These are phyloP conservation scores for Neodidymelliopsis sp. DNA, from an alignment of 2,329 filamentous ascomycete genomes.

Conservation along the genomic window DNA sequence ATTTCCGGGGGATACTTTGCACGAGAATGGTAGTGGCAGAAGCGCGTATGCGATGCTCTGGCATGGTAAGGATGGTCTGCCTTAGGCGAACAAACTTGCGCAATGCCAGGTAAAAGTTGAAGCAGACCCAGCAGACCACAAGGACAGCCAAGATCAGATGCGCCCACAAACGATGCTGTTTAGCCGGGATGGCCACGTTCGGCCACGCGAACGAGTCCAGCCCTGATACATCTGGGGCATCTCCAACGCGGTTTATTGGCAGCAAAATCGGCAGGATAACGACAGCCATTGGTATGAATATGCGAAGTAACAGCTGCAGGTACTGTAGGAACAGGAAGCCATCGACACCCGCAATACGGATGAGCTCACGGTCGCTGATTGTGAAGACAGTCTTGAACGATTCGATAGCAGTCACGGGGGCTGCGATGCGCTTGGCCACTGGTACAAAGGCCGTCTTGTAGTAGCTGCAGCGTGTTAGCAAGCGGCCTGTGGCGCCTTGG, in stretches of 20 bases:
- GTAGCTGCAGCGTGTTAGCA: conserved; percentile 40
- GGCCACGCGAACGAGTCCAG: conserved; percentile 87
- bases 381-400: conserved; percentile 63
- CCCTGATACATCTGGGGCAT: conserved; percentile 59
- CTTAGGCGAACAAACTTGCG: conserved; percentile 89
- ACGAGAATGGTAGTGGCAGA: conserved; percentile 96
- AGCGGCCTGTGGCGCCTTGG: neutral
- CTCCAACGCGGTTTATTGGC: conserved; percentile 80
- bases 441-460: conserved; percentile 50
- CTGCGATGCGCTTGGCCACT: conserved; percentile 44
- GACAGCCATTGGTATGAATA: conserved; percentile 83
- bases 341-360: conserved; percentile 94
- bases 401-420: conserved; percentile 46
- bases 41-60: conserved; percentile 89
- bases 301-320: conserved; percentile 82
- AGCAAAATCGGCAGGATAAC: conserved; percentile 85
- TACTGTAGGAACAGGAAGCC: conserved; percentile 98
- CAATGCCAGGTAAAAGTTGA: conserved; percentile 85
- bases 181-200: conserved; percentile 70
- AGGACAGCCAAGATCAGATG: conserved; percentile 81
- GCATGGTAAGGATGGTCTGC: conserved; percentile 92
- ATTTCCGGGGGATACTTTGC: conserved; percentile 87
- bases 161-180: conserved; percentile 79
- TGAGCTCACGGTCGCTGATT: conserved; percentile 80
- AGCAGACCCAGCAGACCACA: conserved; percentile 84